Conservation (phyloP, 176 grass and related monocot species). For the Alloteropsis semialata region DNA sequence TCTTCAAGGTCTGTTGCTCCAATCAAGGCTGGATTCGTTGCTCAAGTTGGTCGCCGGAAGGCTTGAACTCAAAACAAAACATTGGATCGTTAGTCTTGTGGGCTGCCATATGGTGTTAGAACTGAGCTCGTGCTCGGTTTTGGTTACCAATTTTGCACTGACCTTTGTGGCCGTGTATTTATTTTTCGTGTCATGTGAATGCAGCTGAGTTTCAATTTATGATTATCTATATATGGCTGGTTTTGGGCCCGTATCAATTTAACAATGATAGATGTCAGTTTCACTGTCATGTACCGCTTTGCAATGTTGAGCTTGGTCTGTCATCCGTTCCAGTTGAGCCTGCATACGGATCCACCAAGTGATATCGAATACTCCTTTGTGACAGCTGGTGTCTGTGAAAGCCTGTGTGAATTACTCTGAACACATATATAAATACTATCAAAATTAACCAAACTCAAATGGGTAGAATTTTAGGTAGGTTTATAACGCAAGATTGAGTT, state of each 20-base stretch:
- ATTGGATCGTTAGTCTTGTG: neutral
- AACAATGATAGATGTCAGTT: neutral
- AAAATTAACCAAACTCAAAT: too few species aligned
- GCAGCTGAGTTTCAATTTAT: neutral
- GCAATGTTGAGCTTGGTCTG: neutral
- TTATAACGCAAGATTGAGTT: too few species aligned
- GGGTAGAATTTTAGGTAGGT: too few species aligned
- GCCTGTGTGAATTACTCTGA: neutral
- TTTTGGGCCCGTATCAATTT: neutral
- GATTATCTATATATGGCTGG: neutral
- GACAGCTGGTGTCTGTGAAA: neutral
- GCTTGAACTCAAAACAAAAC: constrained; percentile 32
- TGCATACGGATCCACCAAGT: neutral
- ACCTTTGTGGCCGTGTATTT: constrained; percentile 6
- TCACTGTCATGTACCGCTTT: neutral
- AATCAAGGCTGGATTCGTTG: constrained; percentile 75
- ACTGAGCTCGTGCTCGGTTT: neutral
- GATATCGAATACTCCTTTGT: too few species aligned
- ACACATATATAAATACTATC: neutral
- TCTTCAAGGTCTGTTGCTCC: constrained; percentile 73
- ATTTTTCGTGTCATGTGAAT: constrained; percentile 3
- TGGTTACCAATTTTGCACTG: constrained; percentile 23
- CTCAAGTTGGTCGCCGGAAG: constrained; percentile 58
- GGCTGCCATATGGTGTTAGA: neutral
- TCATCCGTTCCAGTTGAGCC: neutral